Base-by-base conservation (phyloP, 129 eudicot genomes). In the Pittosporum tobira region DNA sequence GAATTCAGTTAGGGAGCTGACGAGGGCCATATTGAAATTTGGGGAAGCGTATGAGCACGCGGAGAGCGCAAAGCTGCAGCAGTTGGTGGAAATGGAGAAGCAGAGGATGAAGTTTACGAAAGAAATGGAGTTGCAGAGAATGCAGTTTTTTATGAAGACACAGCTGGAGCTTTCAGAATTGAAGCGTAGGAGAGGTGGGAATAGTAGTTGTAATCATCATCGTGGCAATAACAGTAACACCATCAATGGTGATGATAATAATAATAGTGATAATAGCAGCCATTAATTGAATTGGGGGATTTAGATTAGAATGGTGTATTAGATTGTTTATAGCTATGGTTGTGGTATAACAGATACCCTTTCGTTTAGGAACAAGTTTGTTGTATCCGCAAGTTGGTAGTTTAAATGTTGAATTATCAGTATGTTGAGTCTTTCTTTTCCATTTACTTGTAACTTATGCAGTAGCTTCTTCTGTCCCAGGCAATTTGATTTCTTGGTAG, bases 11-110 rank as follows among this genome's bases (percentile, higher is more conserved):
- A 76, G 75, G 57, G 95, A 85, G 65, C 37, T 85, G 73, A 81
- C 89, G 6, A 68, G 53, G 12, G 89, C 95, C 21, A 79, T 85
- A 23, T 48, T 79, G 73, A 78, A 79, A 71, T 85, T 85, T 15
- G 95, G 86, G 43, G 89, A 85, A 68, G 81, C 86, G 0, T 81
- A 81, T 15, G 84, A 85, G 48, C 79, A 78, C 31, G 85, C 85
- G 0, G 94, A 85, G 61, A 81, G 75, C 58, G 64, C 76, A 2
- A 85, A 85, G 77, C 59, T 85, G 74, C 83, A 81, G 63, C 95
- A 85, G 53, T 49, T 81, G 73, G 81, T 81, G 75, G 89, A 85
- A 72, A 78, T 85, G 88, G 88, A 85, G 81, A 85, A 85, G 67
- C 94, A 76, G 67, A 78, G 87, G 64, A 81, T 81, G 91, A 78